Evolutionary conservation across 2,329 filamentous ascomycete genomes (phyloP), one percentile per base, ranked within the genome.

Genomic region (Bipolaris cookei): DNA sequence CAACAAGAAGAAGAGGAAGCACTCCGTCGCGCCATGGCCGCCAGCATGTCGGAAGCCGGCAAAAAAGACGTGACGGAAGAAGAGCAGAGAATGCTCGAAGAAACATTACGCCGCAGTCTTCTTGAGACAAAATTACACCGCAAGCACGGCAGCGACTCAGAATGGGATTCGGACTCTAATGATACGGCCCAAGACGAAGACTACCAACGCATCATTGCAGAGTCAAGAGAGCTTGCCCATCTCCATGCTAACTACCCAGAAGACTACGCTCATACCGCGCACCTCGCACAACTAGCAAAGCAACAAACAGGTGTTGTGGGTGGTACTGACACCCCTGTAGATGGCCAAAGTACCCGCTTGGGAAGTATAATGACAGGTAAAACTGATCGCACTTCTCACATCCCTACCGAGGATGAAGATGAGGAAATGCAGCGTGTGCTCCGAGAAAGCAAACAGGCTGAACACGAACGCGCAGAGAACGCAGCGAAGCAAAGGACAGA

Each of bases 401-500:
- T 20, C 7, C 4, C 14, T 4, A 63, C 65, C 3, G 68, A 66
- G 4, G 60, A 67, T 2, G 63, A 69, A 13, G 68, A 68, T 4
- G 68, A 70, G 20, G 66, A 67, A 32, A 48, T 75, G 28, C 59
- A 62, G 45, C 72, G 65, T 32, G 71, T 58, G 1, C 56, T 75
- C 6, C 64, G 66, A 21, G 69, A 73, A 47, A 72, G 69, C 39
- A 64, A 72, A 53, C 55, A 54, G 7, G 65, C 59, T 1, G 71
- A 71, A 46, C 63, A 70, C 59, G 75, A 76, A 66, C 74, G 56
- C 78, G 84, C 23, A 76, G 80, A 44, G 75, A 60, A 70, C 57
- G 58, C 69, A 58, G 71, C 67, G 73, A 75, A 72, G 72, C 50
- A 81, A 84, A 23, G 74, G 80, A 52, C 78, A 10, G 90, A 92